These are phyloP conservation scores for Backusella luteola DNA, from an alignment of 192 early-diverging fungal genomes.

Conservation along the genomic window DNA sequence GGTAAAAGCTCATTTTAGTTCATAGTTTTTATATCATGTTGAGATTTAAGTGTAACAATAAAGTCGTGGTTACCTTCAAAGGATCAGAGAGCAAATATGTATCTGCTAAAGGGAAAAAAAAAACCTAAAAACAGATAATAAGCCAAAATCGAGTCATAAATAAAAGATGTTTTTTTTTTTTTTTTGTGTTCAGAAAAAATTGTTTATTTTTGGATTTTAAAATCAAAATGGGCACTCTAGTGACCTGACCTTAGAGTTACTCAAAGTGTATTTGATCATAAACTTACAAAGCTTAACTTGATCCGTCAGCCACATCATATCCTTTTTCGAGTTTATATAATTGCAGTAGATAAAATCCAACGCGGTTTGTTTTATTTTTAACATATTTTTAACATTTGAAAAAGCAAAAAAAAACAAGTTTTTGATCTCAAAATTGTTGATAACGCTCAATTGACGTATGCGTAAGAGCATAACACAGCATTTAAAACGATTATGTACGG, in stretches of 20 bases:
- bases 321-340: neutral
- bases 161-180: neutral
- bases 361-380: neutral
- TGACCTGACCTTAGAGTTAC: neutral
- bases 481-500: neutral
- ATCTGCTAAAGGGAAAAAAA: neutral
- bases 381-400: neutral
- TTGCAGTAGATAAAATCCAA: neutral
- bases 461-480: neutral
- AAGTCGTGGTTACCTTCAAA: neutral
- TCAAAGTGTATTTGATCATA: neutral
- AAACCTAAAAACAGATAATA: neutral
- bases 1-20: neutral
- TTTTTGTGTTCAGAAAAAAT: constrained; percentile 1
- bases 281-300: neutral
- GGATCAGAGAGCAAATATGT: neutral
- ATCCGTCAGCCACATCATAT: neutral
- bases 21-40: neutral
- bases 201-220: neutral
- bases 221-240: neutral
- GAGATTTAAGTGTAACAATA: neutral
- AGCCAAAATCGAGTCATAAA: no score
- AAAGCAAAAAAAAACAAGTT: neutral
- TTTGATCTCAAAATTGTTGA: neutral
- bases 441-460: neutral